A percentile compares a stretch with the other conserved stretches of the same genome.
phyloP scores from a whole-genome alignment of 2,329 filamentous ascomycete species.

The Mariannaea elegans region DNA sequence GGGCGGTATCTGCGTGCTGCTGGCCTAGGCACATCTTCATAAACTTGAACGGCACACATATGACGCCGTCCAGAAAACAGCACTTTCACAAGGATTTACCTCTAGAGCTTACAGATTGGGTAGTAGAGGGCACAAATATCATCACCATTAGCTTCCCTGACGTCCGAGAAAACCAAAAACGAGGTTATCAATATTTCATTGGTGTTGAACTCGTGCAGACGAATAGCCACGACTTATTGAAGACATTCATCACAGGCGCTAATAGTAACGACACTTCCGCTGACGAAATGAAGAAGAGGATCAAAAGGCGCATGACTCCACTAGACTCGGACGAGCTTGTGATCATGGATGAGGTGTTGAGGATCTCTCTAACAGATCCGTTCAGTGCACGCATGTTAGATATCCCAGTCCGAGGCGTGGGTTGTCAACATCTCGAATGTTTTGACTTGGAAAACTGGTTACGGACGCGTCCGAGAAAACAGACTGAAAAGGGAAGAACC shows the following conservation, averaged over 20 bases:
- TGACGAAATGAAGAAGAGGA: conserved; percentile 62
- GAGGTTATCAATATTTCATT: conserved; percentile 58
- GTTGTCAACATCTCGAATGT: conserved; percentile 83
- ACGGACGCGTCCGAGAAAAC: conserved; percentile 65
- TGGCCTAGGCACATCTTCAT: conserved; percentile 81
- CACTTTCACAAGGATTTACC: conserved; percentile 81
- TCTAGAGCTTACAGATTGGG: conserved; percentile 72
- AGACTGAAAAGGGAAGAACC: conserved; percentile 30
- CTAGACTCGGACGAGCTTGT: conserved; percentile 65
- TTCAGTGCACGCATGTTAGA: conserved; percentile 72
- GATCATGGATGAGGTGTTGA: conserved; percentile 64
- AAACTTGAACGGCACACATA: conserved; percentile 68
- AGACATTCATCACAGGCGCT: conserved; percentile 47
- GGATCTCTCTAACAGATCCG: conserved; percentile 71
- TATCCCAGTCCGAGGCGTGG: conserved; percentile 73
- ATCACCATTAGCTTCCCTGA: conserved; percentile 61
- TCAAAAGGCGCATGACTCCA: conserved; percentile 58
- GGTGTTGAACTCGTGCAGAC: conserved; percentile 77
- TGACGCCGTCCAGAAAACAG: conserved; percentile 70
- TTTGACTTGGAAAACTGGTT: conserved; percentile 91
- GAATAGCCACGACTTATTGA: conserved; percentile 54
- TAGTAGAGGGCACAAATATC: conserved; percentile 68
- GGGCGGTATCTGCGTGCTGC: conserved; percentile 68
- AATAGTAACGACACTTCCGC: conserved; percentile 50
- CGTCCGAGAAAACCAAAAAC: conserved; percentile 38